Evolutionary conservation across 2,329 filamentous ascomycete species (phyloP), one percentile per base, ranked within the genome.

Genomic region (Chaetomiaceae sp.): DNA sequence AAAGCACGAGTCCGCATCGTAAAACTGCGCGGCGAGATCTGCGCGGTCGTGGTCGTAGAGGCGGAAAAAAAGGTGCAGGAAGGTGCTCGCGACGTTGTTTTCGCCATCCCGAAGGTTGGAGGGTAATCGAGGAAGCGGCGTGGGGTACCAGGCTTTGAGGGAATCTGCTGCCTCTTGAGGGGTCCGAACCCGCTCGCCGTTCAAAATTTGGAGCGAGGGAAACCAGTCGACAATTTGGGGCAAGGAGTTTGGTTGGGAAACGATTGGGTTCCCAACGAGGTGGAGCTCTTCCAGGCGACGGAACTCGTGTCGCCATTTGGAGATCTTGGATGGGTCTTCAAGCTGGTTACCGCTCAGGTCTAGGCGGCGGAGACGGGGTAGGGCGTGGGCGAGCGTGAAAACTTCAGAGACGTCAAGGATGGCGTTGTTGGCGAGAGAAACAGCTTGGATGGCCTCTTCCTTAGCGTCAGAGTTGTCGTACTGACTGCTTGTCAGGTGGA

Each of bases 301-400:
- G 60, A 97, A 90, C 45, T 86, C 88, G 60, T 81, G 79, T 50
- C 83, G 83, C 89, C 89, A 96, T 26, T 73, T 76, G 42, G 81
- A 76, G 38, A 98, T 66, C 9, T 78, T 76, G 47, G 81, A 78
- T 41, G 88, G 66, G 42, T 78, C 79, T 48, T 75, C 72, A 57
- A 98, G 79, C 33, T 82, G 78, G 67, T 97, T 97, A 61, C 83
- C 79, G 45, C 88, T 93, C 20, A 97, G 76, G 56, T 96, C 91
- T 11, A 98, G 79, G 55, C 95, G 90, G 62, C 88, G 83, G 49
- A 97, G 72, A 51, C 90, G 84, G 0, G 90, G 88, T 45, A 97
- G 86, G 0, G 86, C 88, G 42, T 80, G 77, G 9, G 88, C 81
- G 1, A 97, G 74, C 1, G 81, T 75, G 42, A 84, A 87, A 41